Evolutionary conservation across 1,284 basidiomycete species (phyloP).

Genomic region (Neolentinus lepideus): DNA sequence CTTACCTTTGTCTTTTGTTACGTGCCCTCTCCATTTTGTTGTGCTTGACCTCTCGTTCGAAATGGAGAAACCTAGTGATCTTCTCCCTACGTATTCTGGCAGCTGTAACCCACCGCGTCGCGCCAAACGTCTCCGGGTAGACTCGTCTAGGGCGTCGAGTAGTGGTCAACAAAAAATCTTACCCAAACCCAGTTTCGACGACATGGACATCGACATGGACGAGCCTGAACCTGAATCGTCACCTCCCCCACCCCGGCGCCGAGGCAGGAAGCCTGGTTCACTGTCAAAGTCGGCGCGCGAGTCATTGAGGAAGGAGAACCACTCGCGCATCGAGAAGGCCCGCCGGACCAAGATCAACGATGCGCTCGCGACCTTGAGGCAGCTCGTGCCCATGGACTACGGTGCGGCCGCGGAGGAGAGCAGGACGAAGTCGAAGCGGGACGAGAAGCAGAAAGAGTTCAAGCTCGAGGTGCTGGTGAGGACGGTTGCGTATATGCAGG

Average conservation of each 20-base stretch:
- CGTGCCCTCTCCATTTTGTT: background rate
- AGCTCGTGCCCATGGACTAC: slow-evolving; percentile 54
- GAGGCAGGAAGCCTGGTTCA: slow-evolving; percentile 63
- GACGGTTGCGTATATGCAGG: slow-evolving; percentile 64
- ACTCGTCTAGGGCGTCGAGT: slow-evolving; percentile 7
- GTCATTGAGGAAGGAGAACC: slow-evolving; percentile 73
- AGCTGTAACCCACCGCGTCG: slow-evolving; percentile 52
- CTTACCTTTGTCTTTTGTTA: background rate
- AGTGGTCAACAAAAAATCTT: slow-evolving; percentile 16
- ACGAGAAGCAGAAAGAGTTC: slow-evolving; percentile 63
- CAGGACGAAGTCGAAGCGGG: slow-evolving; percentile 25
- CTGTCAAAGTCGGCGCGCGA: slow-evolving; percentile 67
- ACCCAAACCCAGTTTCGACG: slow-evolving; percentile 14
- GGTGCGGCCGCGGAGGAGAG: slow-evolving; percentile 24
- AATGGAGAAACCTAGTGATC: slow-evolving; percentile 15
- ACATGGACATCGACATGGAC: slow-evolving; percentile 20
- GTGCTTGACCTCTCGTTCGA: slow-evolving; percentile 4
- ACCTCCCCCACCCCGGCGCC: slow-evolving; percentile 29
- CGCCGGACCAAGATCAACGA: slow-evolving; percentile 80
- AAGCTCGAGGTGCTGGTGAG: slow-evolving; percentile 75
- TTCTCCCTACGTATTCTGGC: slow-evolving; percentile 30
- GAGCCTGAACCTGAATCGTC: slow-evolving; percentile 16
- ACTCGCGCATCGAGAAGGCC: slow-evolving; percentile 79
- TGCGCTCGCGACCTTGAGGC: slow-evolving; percentile 57
- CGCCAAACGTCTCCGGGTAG: slow-evolving; percentile 38